Evolutionary conservation across 768 basidiomycete genomes (phyloP).

Genomic region (Hortiboletus campestris): DNA sequence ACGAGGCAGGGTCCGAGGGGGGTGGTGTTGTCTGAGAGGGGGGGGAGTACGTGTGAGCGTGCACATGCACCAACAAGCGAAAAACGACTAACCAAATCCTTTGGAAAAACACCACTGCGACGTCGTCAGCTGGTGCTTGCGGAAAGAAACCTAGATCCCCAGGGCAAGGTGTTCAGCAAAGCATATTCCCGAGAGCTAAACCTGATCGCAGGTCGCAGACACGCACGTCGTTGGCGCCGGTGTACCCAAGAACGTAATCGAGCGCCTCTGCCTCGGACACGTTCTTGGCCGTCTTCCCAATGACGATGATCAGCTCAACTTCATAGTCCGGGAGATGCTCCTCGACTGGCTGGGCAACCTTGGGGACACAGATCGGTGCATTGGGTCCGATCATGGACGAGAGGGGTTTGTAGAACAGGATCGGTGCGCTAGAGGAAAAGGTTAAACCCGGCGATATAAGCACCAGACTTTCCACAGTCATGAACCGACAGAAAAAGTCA

Average conservation of each 20-base stretch:
- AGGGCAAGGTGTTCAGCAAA: not conserved
- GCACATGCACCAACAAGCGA: too few species aligned
- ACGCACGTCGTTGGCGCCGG: slow-evolving; percentile 72
- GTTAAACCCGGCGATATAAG: not conserved
- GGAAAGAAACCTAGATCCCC: slow-evolving; percentile 58
- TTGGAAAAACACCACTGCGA: slow-evolving; percentile 91
- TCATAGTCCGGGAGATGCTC: slow-evolving; percentile 81
- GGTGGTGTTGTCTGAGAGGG: slow-evolving; percentile 35
- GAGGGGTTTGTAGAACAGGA: slow-evolving; percentile 79
- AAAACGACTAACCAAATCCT: slow-evolving; percentile 59
- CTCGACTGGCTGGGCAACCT: slow-evolving; percentile 63
- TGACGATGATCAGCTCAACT: slow-evolving; percentile 77
- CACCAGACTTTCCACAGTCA: not conserved
- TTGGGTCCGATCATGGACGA: slow-evolving; percentile 69
- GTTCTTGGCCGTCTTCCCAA: slow-evolving; percentile 78
- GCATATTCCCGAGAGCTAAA: not conserved
- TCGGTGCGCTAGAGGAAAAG: slow-evolving; percentile 48
- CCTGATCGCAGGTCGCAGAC: not conserved
- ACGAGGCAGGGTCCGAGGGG: slow-evolving; percentile 85
- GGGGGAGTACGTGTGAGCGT: not conserved
- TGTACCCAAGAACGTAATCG: slow-evolving; percentile 84
- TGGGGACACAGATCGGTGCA: slow-evolving; percentile 63
- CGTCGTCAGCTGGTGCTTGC: slow-evolving; percentile 75
- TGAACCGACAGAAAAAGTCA: slow-evolving; percentile 1
- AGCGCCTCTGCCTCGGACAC: slow-evolving; percentile 79